Conservation (phyloP, 306 rosid species). For the Urtica urens region DNA sequence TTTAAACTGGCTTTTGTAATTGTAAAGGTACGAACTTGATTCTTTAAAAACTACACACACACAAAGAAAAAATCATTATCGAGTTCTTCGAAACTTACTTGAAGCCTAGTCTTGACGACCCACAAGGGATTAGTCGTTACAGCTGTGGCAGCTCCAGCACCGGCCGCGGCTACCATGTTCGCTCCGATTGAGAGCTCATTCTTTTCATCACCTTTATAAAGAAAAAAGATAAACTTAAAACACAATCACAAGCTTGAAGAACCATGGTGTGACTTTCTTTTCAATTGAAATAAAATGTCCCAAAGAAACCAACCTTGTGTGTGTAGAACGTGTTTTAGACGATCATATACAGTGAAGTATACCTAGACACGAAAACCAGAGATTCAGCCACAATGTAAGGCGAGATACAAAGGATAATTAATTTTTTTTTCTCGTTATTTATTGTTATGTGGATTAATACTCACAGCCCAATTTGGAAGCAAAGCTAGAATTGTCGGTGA, state of each 20-base stretch:
- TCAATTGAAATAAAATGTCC: slow-evolving; percentile 8
- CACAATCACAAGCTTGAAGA: slow-evolving; percentile 4
- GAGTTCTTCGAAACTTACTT: slow-evolving; percentile 67
- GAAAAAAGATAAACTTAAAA: slow-evolving; percentile 5
- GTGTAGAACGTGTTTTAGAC: slow-evolving; percentile 56
- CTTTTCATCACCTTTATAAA: slow-evolving; percentile 24
- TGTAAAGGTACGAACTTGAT: too few relatives aligned
- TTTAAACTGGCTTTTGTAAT: too few relatives aligned
- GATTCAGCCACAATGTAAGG: slow-evolving; percentile 17
- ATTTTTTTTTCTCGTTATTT: too few relatives aligned
- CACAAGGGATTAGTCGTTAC: slow-evolving; percentile 84
- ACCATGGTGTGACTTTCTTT: slow-evolving; percentile 1
- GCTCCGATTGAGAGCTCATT: slow-evolving; percentile 48
- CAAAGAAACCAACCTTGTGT: slow-evolving; percentile 47
- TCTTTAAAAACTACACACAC: too few relatives aligned
- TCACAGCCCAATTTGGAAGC: slow-evolving; percentile 98
- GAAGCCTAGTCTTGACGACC: slow-evolving; percentile 98
- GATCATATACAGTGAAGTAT: slow-evolving; percentile 85
- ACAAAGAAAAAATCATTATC: too few relatives aligned
- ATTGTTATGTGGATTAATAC: too few relatives aligned
- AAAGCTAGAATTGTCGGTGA: slow-evolving; percentile 87
- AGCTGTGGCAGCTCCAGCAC: slow-evolving; percentile 93
- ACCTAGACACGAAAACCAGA: slow-evolving; percentile 47
- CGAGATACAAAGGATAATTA: too few relatives aligned
- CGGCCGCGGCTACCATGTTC: slow-evolving; percentile 79